Evolutionary conservation across 2,329 filamentous ascomycete genomes (phyloP), one percentile per base, ranked within the genome.

Genomic region (Colletotrichum sp.): DNA sequence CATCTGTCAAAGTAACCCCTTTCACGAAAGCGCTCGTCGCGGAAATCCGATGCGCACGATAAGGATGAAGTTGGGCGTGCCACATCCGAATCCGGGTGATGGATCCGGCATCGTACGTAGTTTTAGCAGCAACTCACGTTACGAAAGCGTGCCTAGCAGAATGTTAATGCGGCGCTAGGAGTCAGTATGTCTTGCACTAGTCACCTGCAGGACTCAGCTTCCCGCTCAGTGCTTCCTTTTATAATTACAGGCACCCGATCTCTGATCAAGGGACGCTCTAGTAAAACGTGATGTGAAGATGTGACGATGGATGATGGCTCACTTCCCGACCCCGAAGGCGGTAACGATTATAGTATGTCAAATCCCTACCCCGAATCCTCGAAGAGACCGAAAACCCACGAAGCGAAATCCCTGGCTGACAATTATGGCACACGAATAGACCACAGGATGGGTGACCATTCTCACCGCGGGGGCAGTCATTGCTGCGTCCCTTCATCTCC

Each of bases 291-390:
- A 43, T 65, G 16, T 24, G 21, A 65, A 30, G 28, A 55, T 39
- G 48, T 76, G 74, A 75, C 43, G 73, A 69, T 69, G 59, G 65
- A 76, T 74, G 34, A 76, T 76, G 74, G 74, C 71, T 76, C 70
- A 61, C 59, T 69, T 73, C 18, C 74, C 74, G 48, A 67, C 74
- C 48, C 74, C 74, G 48, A 76, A 76, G 74, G 74, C 70, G 48
- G 74, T 76, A 61, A 76, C 74, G 9, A 76, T 76, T 64, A 76
- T 76, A 69, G 74, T 76, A 43, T 12, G 74, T 74, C 39, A 28
- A 52, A 21, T 28, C 26, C 55, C 34, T 4, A 15, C 24, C 10
- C 21, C 28, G n/a, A 52, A 21, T 8, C 32, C n/a, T 21, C 30
- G 13, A 43, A 52, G 24, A 9, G 7, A 16, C 15, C 6, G 2